Base-by-base conservation (phyloP, 2,329 filamentous ascomycete species). In the Westerdykella ornata region DNA sequence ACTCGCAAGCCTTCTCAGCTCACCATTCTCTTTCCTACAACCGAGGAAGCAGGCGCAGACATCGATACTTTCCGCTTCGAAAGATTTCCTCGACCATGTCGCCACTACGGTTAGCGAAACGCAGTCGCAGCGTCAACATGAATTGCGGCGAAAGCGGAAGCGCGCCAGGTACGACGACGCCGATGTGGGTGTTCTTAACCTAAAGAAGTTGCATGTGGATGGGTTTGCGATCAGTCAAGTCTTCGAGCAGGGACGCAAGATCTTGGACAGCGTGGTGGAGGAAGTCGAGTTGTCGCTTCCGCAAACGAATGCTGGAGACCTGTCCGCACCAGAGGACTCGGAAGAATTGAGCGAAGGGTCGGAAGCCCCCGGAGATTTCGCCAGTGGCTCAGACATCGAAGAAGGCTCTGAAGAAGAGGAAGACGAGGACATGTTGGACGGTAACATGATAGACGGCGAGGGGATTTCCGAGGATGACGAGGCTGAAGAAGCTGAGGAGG, bases 181-280 rank as follows among this genome's bases (percentile, higher is more conserved):
- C 3, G 68, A 74, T 38, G 67, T 67, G 22, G 49, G 68, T 36
- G 70, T 84, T 1, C 60, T 96, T 48, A 88, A 88, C 56, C 72
- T 95, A 56, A 82, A 85, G 55, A 88, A 85, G 65, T 72, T 98
- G 13, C 85, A 96, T 62, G 73, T 88, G 5, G 81, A 94, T 43
- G 92, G 90, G 0, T 95, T 97, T 54, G 85, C 85, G 54, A 82
- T 85, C 9, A 80, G 82, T 15, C 90, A 97, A 67, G 82, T 98
- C 33, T 98, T 90, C 85, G 87, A 96, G 66, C 92, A 98, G 69
- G 85, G 88, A 7, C 83, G 82, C 58, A 80, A 85, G 54, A 87
- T 97, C 15, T 81, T 97, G 43, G 76, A 84, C 47, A 78, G 81
- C 35, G 68, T 81, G 5, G 70, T 70, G 33, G 65, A 70, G 14